A percentile compares a stretch with the other conserved stretches of the same genome.
Conservation (phyloP, 1,139 yeast genomes). For the Lodderomyces parapsilosis region DNA sequence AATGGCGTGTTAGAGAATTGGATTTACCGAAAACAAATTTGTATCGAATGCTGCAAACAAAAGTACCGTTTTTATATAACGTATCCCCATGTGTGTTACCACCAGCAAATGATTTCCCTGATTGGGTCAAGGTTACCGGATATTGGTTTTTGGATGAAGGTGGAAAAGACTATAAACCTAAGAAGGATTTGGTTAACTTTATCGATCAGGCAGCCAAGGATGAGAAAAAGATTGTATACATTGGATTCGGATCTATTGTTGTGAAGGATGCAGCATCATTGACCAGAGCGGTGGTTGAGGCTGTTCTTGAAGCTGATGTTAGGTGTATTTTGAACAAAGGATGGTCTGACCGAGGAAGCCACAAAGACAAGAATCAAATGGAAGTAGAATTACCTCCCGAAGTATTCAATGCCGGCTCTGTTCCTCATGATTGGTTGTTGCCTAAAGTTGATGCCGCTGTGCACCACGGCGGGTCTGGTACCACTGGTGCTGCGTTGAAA, state of each 20-base stretch:
- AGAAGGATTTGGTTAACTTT: conserved; percentile 57
- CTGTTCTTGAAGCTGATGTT: conserved; percentile 77
- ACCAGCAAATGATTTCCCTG: conserved; percentile 90
- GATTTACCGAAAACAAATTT: conserved; percentile 68
- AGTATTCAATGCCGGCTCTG: conserved; percentile 64
- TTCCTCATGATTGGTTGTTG: conserved; percentile 95
- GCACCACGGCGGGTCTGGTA: conserved; percentile 97
- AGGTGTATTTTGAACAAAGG: conserved; percentile 89
- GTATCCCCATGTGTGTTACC: conserved; percentile 87
- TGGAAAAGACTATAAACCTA: conserved; percentile 60
- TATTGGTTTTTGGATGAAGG: conserved; percentile 92
- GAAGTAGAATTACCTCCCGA: conserved; percentile 67
- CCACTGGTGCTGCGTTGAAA: conserved; percentile 87
- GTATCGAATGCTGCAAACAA: conserved; percentile 67
- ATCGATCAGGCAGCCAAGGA: conserved; percentile 60
- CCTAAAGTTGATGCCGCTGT: conserved; percentile 89
- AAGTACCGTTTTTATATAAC: conserved; percentile 85
- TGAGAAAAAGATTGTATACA: conserved; percentile 72
- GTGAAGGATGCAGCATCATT: conserved; percentile 78
- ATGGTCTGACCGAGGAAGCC: conserved; percentile 77
- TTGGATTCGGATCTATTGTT: conserved; percentile 95
- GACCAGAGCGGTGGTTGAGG: conserved; percentile 75
- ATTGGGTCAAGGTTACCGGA: conserved; percentile 93
- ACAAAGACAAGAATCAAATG: conserved; percentile 19
- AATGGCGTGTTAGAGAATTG: conserved; percentile 75